Evolutionary conservation across 2,329 filamentous ascomycete species (phyloP).

Genomic region (Cladophialophora carrionii): DNA sequence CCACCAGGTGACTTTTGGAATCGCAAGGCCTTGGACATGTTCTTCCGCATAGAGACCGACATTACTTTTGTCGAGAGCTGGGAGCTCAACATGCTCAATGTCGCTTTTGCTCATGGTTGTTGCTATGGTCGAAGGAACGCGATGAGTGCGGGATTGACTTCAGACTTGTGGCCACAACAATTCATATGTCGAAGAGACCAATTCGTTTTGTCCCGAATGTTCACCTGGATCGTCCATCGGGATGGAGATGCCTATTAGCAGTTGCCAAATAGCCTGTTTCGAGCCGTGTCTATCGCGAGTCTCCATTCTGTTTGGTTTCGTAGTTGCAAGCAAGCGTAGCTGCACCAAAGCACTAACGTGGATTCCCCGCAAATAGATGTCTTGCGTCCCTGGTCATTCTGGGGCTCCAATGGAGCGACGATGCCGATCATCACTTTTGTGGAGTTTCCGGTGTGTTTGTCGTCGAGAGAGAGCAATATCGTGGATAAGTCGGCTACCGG

Average conservation of each 20-base stretch:
- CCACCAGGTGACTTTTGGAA: conserved; percentile 2
- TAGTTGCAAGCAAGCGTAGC: not conserved
- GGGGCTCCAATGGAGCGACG: not conserved
- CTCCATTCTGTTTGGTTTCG: not conserved
- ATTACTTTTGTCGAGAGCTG: not conserved
- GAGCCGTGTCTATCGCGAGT: not conserved
- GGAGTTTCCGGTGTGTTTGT: not conserved
- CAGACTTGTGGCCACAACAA: not conserved
- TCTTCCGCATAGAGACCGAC: not conserved
- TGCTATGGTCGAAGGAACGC: not conserved
- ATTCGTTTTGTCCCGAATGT: not conserved
- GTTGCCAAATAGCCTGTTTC: not conserved
- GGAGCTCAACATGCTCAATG: conserved; percentile 4
- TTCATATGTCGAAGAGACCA: not conserved
- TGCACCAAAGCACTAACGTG: not conserved
- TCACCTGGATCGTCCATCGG: not conserved
- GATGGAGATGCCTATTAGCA: not conserved
- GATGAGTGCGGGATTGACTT: not conserved
- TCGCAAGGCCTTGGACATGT: conserved; percentile 1
- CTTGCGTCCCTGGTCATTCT: not conserved
- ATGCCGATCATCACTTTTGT: not conserved
- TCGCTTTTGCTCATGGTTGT: conserved; percentile 1
- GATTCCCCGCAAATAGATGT: not conserved
- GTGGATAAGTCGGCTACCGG: conserved; percentile 1
- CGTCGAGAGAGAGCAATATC: not conserved